These are phyloP conservation scores for Zea luxurians DNA, from an alignment of 176 grass and related monocot species.

Conservation along the genomic window DNA sequence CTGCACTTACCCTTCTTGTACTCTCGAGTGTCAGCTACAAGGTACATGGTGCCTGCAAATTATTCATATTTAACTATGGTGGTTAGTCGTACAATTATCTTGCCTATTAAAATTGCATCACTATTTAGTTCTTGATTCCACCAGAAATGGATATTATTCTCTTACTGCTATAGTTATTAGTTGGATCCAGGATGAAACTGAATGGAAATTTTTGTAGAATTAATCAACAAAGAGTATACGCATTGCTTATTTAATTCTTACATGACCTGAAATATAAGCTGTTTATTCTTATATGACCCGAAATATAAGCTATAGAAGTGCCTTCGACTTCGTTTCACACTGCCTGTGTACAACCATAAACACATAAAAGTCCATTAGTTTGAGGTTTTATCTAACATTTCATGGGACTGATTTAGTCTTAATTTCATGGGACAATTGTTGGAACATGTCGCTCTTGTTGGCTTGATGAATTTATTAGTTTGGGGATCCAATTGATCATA, in stretches of 20 bases:
- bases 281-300: background rate
- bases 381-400: constrained; percentile 13
- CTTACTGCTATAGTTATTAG: background rate
- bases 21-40: background rate
- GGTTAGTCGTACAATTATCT: background rate
- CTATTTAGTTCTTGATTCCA: background rate
- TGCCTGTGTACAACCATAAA: background rate
- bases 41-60: constrained; percentile 15
- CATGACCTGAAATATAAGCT: background rate
- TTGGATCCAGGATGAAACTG: background rate
- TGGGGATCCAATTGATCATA: background rate
- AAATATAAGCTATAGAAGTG: background rate
- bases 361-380: background rate
- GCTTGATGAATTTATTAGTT: background rate
- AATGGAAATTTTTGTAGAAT: constrained; percentile 8
- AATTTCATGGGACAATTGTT: background rate
- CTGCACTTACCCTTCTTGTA: background rate
- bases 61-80: background rate
- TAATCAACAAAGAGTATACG: constrained; percentile 1
- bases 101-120: background rate
- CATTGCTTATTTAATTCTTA: constrained; percentile 10
- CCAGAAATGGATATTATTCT: constrained; percentile 8
- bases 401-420: background rate
- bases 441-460: constrained; percentile 33
- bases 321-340: constrained; percentile 3